Evolutionary conservation across 2,329 filamentous ascomycete species (phyloP).

Genomic region (Escovopsis weberi): DNA sequence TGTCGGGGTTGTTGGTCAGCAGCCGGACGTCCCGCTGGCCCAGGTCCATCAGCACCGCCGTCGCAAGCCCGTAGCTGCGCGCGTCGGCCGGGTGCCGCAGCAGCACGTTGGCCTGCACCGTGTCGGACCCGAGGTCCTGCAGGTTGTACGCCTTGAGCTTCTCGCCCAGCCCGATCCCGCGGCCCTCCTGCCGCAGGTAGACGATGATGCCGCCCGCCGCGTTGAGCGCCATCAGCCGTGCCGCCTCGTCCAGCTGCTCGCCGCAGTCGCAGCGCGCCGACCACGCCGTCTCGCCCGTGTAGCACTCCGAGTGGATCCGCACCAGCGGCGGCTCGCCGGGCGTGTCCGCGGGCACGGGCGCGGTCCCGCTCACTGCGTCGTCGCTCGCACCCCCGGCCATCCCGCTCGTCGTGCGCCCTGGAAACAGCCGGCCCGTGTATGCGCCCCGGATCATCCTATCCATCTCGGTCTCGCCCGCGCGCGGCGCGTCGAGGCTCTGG

Average conservation of each 20-base stretch:
- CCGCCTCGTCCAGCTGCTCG: slow-evolving; percentile 93
- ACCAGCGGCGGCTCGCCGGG: slow-evolving; percentile 49
- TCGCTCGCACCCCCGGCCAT: slow-evolving; percentile 22
- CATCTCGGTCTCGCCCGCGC: slow-evolving; percentile 69
- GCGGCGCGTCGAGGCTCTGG: slow-evolving; percentile 52
- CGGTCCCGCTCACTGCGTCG: neutral
- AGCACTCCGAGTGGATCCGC: slow-evolving; percentile 94
- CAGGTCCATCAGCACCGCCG: slow-evolving; percentile 81
- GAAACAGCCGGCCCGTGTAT: slow-evolving; percentile 76
- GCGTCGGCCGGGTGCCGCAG: slow-evolving; percentile 89
- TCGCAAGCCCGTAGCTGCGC: slow-evolving; percentile 88
- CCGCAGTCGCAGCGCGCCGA: slow-evolving; percentile 95
- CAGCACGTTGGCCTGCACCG: slow-evolving; percentile 86
- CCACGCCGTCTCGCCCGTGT: slow-evolving; percentile 97
- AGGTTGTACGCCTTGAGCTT: slow-evolving; percentile 98
- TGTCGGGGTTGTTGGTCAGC: slow-evolving; percentile 94
- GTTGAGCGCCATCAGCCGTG: slow-evolving; percentile 71
- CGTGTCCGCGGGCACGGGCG: neutral
- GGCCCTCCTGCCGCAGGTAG: slow-evolving; percentile 89
- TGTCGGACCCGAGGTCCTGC: slow-evolving; percentile 93
- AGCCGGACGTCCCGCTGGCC: slow-evolving; percentile 66
- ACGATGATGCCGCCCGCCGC: slow-evolving; percentile 75
- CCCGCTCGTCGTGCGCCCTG: slow-evolving; percentile 66
- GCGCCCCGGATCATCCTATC: slow-evolving; percentile 90
- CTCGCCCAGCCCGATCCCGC: slow-evolving; percentile 85